Percentiles rank a stretch among this genome's conserved stretches.
phyloP scores from a whole-genome alignment of 306 rosid species.

The Malus domestica region DNA sequence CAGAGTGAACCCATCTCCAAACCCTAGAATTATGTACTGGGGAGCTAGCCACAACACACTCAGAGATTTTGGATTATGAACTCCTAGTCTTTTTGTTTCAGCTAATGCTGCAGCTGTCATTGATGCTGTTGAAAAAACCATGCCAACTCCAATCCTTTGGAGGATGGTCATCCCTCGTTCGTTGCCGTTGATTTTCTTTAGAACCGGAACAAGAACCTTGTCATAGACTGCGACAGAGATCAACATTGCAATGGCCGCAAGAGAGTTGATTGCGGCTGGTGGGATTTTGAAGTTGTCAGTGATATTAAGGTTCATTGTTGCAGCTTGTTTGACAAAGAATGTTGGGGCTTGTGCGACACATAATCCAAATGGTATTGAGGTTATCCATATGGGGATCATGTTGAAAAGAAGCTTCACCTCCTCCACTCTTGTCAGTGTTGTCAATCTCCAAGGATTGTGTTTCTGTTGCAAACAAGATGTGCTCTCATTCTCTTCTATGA shows the following conservation, averaged over 20 bases:
- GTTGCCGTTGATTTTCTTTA: constrained; percentile 46
- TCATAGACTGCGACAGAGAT: constrained; percentile 57
- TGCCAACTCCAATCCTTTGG: constrained; percentile 79
- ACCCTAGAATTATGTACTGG: constrained; percentile 57
- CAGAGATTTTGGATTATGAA: constrained; percentile 31
- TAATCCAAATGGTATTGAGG: constrained; percentile 55
- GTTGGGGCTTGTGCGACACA: constrained; percentile 66
- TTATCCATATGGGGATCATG: constrained; percentile 80
- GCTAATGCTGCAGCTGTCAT: constrained; percentile 56
- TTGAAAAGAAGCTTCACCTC: constrained; percentile 77
- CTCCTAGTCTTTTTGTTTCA: constrained; percentile 45
- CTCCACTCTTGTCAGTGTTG: constrained; percentile 62
- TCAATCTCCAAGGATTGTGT: constrained; percentile 59
- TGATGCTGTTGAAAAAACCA: constrained; percentile 43
- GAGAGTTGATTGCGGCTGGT: constrained; percentile 57
- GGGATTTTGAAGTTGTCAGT: constrained; percentile 47
- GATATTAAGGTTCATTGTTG: constrained; percentile 35
- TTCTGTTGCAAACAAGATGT: constrained; percentile 21
- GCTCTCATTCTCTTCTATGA: constrained; percentile 19
- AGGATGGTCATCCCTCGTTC: constrained; percentile 82
- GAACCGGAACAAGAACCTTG: constrained; percentile 53
- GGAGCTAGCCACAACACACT: constrained; percentile 84
- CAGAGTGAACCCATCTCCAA: constrained; percentile 73
- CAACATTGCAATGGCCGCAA: constrained; percentile 60
- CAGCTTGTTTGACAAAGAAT: constrained; percentile 76